Evolutionary conservation across 2,329 filamentous ascomycete species (phyloP), one percentile per base, ranked within the genome.

Genomic region (Alternaria sp.): DNA sequence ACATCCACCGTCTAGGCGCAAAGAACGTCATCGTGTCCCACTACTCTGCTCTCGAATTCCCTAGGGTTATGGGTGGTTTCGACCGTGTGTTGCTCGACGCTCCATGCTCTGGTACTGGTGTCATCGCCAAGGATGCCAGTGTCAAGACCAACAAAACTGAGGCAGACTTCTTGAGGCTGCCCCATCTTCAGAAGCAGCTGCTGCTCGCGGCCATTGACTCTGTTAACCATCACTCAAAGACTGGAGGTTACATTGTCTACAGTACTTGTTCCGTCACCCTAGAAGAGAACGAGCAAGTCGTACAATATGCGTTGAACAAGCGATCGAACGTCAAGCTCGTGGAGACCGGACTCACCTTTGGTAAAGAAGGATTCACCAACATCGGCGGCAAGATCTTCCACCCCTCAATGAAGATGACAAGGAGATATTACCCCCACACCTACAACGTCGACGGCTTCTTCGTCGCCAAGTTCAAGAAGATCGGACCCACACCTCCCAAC

Each of bases 401-500:
- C 76, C 86, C 91, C 6, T 91, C 88, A 68, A 88, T 99, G 83
- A 91, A 90, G 69, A 73, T 74, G 69, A 75, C 74, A 4, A 60
- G 74, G 32, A 66, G 75, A 59, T 78, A 77, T 65, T 78, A 78
- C 57, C 74, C 74, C 1, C 75, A 78, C 64, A 71, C 74, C 7
- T 77, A 75, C 72, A 78, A 78, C 54, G 93, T 99, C 34, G 95
- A 98, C 78, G 95, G 95, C 66, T 99, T 99, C 88, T 99, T 93
- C 78, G 95, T 99, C 63, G 92, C 93, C 74, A 99, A 99, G 81
- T 91, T 99, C 81, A 94, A 96, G 81, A 99, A 99, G 86, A 88
- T 88, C 16, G 94, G 88, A 0, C 91, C 92, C 3, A 92, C 91
- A 41, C 89, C 91, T 1, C 81, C 84, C 57, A 87, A 86, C 54